These are phyloP conservation scores for Castanea crenata DNA, from an alignment of 306 rosid species.

Conservation along the genomic window DNA sequence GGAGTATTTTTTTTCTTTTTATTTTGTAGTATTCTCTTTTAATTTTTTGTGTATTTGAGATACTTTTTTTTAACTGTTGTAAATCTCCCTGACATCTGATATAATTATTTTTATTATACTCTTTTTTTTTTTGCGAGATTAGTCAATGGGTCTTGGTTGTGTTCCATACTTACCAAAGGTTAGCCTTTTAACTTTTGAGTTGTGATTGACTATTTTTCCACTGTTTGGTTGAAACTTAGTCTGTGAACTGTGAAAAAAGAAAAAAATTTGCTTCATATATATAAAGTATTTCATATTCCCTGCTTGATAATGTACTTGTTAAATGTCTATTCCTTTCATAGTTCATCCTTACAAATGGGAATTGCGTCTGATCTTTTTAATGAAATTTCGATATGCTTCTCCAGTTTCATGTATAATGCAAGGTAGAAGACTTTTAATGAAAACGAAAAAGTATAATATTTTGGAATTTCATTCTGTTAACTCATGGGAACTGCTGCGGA, in stretches of 20 bases:
- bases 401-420: neutral
- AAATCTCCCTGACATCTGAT: constrained; percentile 25
- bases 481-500: neutral
- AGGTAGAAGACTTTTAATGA: neutral
- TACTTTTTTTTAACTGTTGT: constrained; percentile 4
- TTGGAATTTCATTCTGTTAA: neutral
- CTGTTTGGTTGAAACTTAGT: neutral
- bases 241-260: neutral
- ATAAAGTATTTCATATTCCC: neutral
- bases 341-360: neutral
- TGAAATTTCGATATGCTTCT: neutral
- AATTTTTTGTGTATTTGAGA: neutral
- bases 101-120: constrained; percentile 16
- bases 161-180: constrained; percentile 98
- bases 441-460: neutral
- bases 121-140: constrained; percentile 43
- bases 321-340: neutral
- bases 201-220: neutral
- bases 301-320: neutral
- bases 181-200: constrained; percentile 28
- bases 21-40: neutral
- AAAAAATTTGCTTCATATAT: no score
- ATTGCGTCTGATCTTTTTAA: neutral
- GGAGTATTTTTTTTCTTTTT: neutral
- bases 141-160: constrained; percentile 97